Base-by-base conservation (phyloP, 257 asterid species). In the Prunella vulgaris region DNA sequence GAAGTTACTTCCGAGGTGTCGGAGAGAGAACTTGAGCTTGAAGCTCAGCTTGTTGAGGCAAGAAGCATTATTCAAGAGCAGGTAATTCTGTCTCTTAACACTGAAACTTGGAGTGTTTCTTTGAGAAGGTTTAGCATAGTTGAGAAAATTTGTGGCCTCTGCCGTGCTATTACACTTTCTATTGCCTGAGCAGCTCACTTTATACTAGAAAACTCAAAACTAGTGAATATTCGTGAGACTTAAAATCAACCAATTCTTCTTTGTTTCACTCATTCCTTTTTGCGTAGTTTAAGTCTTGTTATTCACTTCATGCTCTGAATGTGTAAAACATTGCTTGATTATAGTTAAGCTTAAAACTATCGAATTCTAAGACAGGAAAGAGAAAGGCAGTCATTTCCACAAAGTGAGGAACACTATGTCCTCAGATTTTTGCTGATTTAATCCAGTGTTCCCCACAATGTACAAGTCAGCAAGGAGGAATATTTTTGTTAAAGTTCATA, bases 41-140 rank as follows among this genome's bases (percentile, higher is more conserved):
- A 94, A 86, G 99, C 99, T 79, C 97, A 93, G 81, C 97, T 93
- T 58, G 99, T 90, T 13, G 99, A 93, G 88, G 99, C 99, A 68
- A 88, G 95, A 85, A 91, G 90, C 86, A 94, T 94, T 76, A 91
- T 94, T 77, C 96, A 94, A 83, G 99, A 91, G 84, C 99, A 94
- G 97, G 99, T 93, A 79, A n/a, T n/a, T n/a, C n/a, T n/a, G n/a
- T n/a, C n/a, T 25, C 28, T 3, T 25, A 25, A 25, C 28, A 25
- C 28, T 25, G 28, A 25, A 32, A 35, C 12, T 38, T 22, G 13
- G 88, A 83, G 70, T 20, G 25, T 68, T 78, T 61, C 46, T 14
- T 58, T 33, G 52, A 22, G 12, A 56, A 22, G 10, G 66, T 37
- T 20, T 64, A 44, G 22, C 10, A 18, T 51, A 24, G 49, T 15